A percentile compares a stretch with the other conserved stretches of the same genome.
These are phyloP conservation scores for Lactarius psammicola DNA, from an alignment of 768 basidiomycete genomes.

Conservation along the genomic window DNA sequence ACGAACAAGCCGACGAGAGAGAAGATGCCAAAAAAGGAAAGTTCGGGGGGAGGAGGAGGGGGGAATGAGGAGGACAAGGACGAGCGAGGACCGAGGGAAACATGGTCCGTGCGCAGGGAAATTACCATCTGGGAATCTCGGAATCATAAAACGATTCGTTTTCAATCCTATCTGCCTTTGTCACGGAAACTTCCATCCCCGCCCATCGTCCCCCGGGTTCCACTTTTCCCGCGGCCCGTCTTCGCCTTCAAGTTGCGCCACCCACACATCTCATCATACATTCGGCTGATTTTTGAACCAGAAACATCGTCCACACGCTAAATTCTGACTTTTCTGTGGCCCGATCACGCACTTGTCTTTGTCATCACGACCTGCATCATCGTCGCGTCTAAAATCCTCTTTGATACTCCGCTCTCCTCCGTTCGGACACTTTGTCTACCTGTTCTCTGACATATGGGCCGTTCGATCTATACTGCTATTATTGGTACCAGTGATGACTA, in stretches of 20 bases:
- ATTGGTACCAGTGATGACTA: not conserved
- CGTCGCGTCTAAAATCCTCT: not conserved
- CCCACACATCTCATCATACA: not conserved
- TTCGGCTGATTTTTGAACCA: not conserved
- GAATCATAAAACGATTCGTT: conserved; percentile 8
- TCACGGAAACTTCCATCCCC: conserved; percentile 5
- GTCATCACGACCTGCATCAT: not conserved
- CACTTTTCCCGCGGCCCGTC: not conserved
- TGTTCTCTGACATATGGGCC: too few relatives aligned
- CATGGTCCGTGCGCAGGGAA: conserved; percentile 29
- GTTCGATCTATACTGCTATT: not conserved
- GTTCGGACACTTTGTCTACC: not conserved
- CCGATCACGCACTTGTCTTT: not conserved
- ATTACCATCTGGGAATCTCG: conserved; percentile 25
- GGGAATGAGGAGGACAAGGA: conserved; percentile 27
- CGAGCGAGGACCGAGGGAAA: not conserved
- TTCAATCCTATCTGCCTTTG: not conserved
- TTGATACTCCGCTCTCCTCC: not conserved
- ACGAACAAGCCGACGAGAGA: conserved; percentile 24
- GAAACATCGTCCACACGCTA: not conserved
- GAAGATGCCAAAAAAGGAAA: conserved; percentile 36
- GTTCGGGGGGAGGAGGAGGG: conserved; percentile 31
- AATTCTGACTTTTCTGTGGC: not conserved
- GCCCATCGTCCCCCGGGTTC: not conserved
- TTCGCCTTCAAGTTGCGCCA: not conserved